These are phyloP conservation scores for Eucalyptus leucophloia DNA, from an alignment of 345 rosid species.

Conservation along the genomic window DNA sequence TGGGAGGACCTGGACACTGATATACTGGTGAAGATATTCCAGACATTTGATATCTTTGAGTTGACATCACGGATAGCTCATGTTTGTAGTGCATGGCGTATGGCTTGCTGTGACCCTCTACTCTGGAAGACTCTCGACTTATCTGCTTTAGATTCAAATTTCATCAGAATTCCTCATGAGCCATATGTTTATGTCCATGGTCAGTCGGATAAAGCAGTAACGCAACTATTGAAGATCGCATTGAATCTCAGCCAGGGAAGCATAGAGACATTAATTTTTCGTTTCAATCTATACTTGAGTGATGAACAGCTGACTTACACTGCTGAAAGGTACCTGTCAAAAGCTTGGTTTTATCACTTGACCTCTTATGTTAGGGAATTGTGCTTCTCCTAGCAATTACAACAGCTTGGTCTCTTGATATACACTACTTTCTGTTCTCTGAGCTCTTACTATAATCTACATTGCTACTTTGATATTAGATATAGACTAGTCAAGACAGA, in stretches of 20 bases:
- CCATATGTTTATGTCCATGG: slow-evolving; percentile 72
- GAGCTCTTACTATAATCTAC: neutral
- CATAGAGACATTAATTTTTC: slow-evolving; percentile 53
- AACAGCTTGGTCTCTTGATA: neutral
- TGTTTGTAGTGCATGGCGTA: slow-evolving; percentile 76
- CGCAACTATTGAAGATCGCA: slow-evolving; percentile 43
- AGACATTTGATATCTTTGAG: slow-evolving; percentile 41
- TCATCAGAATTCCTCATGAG: slow-evolving; percentile 59
- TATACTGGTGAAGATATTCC: slow-evolving; percentile 57
- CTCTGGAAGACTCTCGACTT: slow-evolving; percentile 84
- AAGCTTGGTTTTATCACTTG: neutral
- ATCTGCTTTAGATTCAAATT: slow-evolving; percentile 51
- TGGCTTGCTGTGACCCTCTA: slow-evolving; percentile 79
- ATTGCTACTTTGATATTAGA: neutral
- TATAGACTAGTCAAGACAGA: neutral
- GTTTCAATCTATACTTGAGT: slow-evolving; percentile 47
- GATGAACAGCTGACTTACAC: slow-evolving; percentile 76
- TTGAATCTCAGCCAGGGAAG: slow-evolving; percentile 62
- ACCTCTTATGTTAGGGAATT: neutral
- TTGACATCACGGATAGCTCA: slow-evolving; percentile 57
- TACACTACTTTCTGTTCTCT: neutral
- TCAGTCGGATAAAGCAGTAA: slow-evolving; percentile 40
- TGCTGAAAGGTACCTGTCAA: slow-evolving; percentile 50
- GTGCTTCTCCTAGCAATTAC: neutral
- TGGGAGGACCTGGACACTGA: slow-evolving; percentile 86